These are phyloP conservation scores for Mycena maculata DNA, from an alignment of 768 basidiomycete genomes.

Conservation along the genomic window DNA sequence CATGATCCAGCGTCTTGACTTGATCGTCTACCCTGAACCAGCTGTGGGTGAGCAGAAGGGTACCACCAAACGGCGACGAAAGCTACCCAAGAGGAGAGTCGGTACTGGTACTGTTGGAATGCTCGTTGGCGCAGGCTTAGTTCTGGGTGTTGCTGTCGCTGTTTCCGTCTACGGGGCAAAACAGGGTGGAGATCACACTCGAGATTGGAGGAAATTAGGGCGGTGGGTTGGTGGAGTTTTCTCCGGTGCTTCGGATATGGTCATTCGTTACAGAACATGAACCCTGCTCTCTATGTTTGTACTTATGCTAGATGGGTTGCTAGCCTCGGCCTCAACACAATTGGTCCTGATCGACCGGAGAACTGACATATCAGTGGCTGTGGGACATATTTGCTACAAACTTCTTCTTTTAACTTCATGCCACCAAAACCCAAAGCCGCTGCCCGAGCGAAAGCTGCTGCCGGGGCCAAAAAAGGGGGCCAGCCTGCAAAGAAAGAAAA, in stretches of 20 bases:
- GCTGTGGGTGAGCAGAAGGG: conserved; percentile 44
- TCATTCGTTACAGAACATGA: conserved; percentile 19
- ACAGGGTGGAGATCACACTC: conserved; percentile 37
- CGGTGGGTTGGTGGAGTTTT: conserved; percentile 46
- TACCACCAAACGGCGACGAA: conserved; percentile 37
- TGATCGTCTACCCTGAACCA: conserved; percentile 66
- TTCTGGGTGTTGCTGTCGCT: conserved; percentile 78
- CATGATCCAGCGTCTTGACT: conserved; percentile 65
- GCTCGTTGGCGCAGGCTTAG: conserved; percentile 74
- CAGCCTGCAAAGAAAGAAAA: conserved; percentile 72
- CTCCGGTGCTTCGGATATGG: conserved; percentile 38
- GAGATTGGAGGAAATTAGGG: conserved; percentile 43
- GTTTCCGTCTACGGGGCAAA: conserved; percentile 58
- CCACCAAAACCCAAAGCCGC: conserved; percentile 55
- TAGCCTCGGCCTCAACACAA: too few relatives aligned
- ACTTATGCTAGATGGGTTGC: too few relatives aligned
- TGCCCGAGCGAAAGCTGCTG: conserved; percentile 9
- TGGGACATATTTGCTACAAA: too few relatives aligned
- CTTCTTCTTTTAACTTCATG: too few relatives aligned
- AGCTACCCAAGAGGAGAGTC: conserved; percentile 29
- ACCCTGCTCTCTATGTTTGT: too few relatives aligned
- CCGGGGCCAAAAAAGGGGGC: conserved; percentile 22
- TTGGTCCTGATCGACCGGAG: too few relatives aligned
- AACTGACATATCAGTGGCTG: too few relatives aligned
- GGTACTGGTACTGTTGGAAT: conserved; percentile 44